A percentile compares a stretch with the other conserved stretches of the same genome.
Evolutionary conservation across 106 monocot genomes (phyloP).

Genomic region (Platanthera guangdongensis): DNA sequence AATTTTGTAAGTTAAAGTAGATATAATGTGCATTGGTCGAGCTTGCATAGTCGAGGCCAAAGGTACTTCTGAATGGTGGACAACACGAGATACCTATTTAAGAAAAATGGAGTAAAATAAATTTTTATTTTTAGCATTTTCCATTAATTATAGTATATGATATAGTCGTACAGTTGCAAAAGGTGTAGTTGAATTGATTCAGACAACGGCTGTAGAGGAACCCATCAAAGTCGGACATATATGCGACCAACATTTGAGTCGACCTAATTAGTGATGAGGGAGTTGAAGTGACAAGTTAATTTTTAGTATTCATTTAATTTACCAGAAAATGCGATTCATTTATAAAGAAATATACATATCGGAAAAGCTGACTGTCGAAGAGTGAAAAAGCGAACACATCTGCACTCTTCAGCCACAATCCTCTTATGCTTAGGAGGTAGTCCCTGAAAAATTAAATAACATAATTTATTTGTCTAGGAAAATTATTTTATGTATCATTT

Average conservation of each 20-base stretch:
- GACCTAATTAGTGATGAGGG: conserved; percentile 34
- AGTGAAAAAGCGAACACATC: too few species aligned
- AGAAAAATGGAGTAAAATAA: conserved; percentile 8
- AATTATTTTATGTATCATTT: too few species aligned
- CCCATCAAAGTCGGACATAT: conserved; percentile 95
- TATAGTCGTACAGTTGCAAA: conserved; percentile 57
- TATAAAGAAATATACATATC: too few species aligned
- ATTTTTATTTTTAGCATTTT: neutral
- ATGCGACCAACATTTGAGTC: conserved; percentile 96
- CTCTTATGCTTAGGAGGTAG: too few species aligned
- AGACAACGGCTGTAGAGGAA: conserved; percentile 84
- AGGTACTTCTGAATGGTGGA: conserved; percentile 78
- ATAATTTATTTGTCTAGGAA: too few species aligned
- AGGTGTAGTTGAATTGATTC: conserved; percentile 92
- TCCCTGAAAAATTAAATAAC: too few species aligned
- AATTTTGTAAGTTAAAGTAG: conserved; percentile 1
- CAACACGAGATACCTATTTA: conserved; percentile 75
- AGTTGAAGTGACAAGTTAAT: neutral
- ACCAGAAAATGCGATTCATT: too few species aligned
- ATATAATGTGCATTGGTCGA: conserved; percentile 55
- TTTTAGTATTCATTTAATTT: too few species aligned
- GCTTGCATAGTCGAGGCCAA: conserved; percentile 64
- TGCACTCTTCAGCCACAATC: too few species aligned
- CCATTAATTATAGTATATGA: neutral
- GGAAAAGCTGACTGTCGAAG: too few species aligned